These are phyloP conservation scores for Solanum hybrid DNA, from an alignment of 305 asterid species.

Conservation along the genomic window DNA sequence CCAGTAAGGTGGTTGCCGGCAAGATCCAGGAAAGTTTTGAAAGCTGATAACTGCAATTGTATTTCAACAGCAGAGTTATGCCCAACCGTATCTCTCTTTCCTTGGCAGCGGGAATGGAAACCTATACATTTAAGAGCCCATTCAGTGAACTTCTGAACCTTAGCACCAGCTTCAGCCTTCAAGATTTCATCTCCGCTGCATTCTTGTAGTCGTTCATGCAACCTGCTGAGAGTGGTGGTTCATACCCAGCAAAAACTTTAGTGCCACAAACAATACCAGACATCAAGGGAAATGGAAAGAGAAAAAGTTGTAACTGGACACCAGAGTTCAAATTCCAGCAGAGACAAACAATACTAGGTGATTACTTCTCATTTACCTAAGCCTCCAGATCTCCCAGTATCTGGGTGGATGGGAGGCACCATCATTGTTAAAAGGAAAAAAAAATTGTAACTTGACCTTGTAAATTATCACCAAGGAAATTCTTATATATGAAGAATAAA, in stretches of 20 bases:
- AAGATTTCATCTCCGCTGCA: constrained; percentile 89
- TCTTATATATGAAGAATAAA: not conserved
- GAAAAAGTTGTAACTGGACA: not conserved
- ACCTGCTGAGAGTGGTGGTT: constrained; percentile 34
- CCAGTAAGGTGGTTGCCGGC: constrained; percentile 87
- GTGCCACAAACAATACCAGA: not conserved
- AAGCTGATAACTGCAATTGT: constrained; percentile 79
- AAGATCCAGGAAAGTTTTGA: constrained; percentile 83
- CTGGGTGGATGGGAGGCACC: not conserved
- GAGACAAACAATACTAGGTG: not conserved
- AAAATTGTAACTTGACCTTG: not conserved
- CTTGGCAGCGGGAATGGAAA: constrained; percentile 91
- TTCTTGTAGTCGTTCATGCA: constrained; percentile 88
- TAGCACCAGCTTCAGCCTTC: constrained; percentile 95
- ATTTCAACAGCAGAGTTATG: constrained; percentile 61
- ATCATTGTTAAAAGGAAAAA: not conserved
- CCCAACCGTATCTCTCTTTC: constrained; percentile 66
- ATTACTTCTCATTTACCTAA: not conserved
- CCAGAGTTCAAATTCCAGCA: not conserved
- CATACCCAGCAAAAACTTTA: constrained; percentile 6
- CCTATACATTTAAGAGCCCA: constrained; percentile 99
- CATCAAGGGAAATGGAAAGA: not conserved
- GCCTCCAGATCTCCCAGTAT: not conserved
- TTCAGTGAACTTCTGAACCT: constrained; percentile 92
- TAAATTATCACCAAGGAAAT: not conserved